Percentiles rank a stretch among this genome's conserved stretches.
Conservation (phyloP, 176 grass and related monocot genomes). For the Ensete glaucum region DNA sequence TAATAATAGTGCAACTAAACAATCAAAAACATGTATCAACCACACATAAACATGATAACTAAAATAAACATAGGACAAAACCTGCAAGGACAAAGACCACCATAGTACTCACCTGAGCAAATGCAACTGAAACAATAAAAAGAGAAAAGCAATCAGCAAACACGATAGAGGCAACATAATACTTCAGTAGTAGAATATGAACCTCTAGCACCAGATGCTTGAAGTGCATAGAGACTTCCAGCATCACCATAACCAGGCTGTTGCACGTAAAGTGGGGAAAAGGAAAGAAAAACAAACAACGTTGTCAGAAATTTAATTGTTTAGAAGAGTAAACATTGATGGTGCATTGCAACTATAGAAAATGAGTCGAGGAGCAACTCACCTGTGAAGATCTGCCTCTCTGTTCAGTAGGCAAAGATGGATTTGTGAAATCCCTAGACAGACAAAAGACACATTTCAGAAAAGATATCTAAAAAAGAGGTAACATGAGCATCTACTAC, state of each 20-base stretch:
- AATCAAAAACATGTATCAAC: neutral
- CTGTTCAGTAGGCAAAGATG: conserved; percentile 83
- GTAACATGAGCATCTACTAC: neutral
- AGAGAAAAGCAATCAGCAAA: conserved; percentile 1
- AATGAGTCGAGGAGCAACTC: conserved; percentile 3
- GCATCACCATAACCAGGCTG: conserved; percentile 74
- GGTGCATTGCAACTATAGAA: neutral
- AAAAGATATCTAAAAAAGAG: neutral
- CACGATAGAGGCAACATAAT: neutral
- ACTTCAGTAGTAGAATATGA: neutral
- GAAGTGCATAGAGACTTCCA: conserved; percentile 48
- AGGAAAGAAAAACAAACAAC: neutral
- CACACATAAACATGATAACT: neutral
- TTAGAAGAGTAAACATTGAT: neutral
- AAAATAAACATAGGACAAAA: neutral
- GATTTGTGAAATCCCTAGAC: conserved; percentile 92
- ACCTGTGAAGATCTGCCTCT: conserved; percentile 67
- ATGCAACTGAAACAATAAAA: conserved; percentile 47
- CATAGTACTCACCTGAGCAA: conserved; percentile 51
- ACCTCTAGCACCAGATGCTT: conserved; percentile 53
- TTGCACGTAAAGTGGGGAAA: neutral
- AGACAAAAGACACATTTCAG: neutral
- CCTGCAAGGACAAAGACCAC: neutral
- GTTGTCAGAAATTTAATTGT: neutral
- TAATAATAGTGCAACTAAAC: no score